Base-by-base conservation (phyloP, 352 stramenopile genomes). In the Phytophthora melonis region DNA sequence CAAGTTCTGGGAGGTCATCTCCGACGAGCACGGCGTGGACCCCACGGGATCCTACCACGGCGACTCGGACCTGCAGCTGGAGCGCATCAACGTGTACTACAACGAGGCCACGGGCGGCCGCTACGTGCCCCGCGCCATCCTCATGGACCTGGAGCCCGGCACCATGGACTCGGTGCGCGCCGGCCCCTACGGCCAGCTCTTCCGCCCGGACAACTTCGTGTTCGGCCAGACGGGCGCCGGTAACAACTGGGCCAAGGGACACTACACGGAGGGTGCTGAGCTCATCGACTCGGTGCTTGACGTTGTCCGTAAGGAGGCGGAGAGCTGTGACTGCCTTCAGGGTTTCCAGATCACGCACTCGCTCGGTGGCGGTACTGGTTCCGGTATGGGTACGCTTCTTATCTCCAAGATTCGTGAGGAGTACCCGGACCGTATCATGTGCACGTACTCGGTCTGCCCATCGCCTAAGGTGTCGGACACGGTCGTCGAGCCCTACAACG, bases 211-310 rank as follows among this genome's bases (percentile, higher is more conserved):
- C 84, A 99, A 99, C 90, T 99, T 99, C 77, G 97, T 99, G 39
- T 99, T 99, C 86, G 98, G 97, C 63, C 96, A 99, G 82, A 99
- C 93, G 47, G 98, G 97, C 77, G 98, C 97, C 47, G 97, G 97
- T 86, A 99, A 98, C 91, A 98, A 99, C 90, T 99, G 98, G 98
- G 98, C 98, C 83, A 99, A 99, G 90, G 98, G 98, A 72, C 98
- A 99, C 86, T 99, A 99, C 88, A 99, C 98, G 25, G 97, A 99
- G 80, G 98, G 98, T 68, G 97, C 97, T 5, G 98, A 99, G 89
- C 84, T 99, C 14, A 98, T 99, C 57, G 98, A 99, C 84, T 97
- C 94, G 43, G 97, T 99, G 41, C 94, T 99, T 49, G 98, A 99
- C 82, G 97, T 99, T 50, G 96, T 99, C 56, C 94, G 98, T 49